phyloP scores from a whole-genome alignment of 2,329 filamentous ascomycete species.

The Trichoderma breve region DNA sequence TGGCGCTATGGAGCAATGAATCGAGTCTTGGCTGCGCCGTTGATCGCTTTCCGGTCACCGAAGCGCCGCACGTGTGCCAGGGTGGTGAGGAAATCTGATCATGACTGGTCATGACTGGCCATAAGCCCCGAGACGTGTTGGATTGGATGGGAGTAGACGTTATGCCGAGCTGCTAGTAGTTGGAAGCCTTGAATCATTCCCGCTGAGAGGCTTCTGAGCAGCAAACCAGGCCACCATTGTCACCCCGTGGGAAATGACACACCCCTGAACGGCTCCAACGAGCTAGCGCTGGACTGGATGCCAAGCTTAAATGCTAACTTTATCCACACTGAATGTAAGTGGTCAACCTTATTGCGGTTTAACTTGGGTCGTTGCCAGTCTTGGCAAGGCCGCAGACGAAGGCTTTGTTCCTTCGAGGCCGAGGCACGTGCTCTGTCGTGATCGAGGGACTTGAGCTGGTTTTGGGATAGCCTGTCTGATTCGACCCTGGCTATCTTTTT shows the following conservation, averaged over 20 bases:
- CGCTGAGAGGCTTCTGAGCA: not conserved
- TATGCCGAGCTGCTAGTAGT: not conserved
- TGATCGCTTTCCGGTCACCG: conserved; percentile 10
- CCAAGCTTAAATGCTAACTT: conserved; percentile 20
- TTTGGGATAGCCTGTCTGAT: not conserved
- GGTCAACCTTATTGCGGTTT: conserved; percentile 18
- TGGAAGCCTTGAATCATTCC: not conserved
- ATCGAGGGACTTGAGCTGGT: not conserved
- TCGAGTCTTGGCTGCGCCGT: not conserved
- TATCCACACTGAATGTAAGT: not conserved
- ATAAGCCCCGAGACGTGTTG: not conserved
- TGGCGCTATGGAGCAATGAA: not conserved
- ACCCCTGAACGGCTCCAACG: not conserved
- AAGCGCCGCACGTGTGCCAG: conserved; percentile 3
- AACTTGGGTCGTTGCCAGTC: conserved; percentile 7
- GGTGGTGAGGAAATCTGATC: not conserved
- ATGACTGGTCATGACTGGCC: not conserved
- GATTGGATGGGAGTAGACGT: not conserved
- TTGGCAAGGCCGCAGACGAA: not conserved
- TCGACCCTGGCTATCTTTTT: not conserved
- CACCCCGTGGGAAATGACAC: not conserved
- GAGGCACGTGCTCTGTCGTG: conserved; percentile 15
- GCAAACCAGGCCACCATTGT: not conserved
- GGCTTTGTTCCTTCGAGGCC: not conserved
- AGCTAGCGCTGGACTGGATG: conserved; percentile 5